Conservation (phyloP, 441 rosid species). For the Adansonia grandidieri region DNA sequence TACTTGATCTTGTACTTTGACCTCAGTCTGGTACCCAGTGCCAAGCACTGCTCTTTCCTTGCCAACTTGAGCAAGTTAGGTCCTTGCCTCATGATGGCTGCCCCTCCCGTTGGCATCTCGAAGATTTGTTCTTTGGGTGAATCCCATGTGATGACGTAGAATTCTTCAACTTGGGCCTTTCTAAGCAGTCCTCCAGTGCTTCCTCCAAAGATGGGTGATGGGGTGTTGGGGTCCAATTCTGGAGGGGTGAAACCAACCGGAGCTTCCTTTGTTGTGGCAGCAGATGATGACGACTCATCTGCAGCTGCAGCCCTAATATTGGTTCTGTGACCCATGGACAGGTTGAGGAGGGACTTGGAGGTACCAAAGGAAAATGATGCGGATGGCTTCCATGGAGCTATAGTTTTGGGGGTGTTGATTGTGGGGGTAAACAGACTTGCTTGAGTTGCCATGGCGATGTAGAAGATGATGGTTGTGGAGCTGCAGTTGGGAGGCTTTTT, state of each 20-base stretch:
- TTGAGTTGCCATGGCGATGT: slow-evolving; percentile 46
- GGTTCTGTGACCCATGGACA: slow-evolving; percentile 35
- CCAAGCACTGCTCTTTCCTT: slow-evolving; percentile 89
- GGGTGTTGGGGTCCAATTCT: slow-evolving; percentile 69
- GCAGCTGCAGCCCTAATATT: slow-evolving; percentile 42
- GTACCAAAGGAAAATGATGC: slow-evolving; percentile 37
- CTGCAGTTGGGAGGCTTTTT: background rate
- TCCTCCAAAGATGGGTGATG: slow-evolving; percentile 84
- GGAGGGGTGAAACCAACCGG: slow-evolving; percentile 87
- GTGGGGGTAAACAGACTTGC: slow-evolving; percentile 49
- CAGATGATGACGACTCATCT: slow-evolving; percentile 18
- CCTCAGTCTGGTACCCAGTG: slow-evolving; percentile 67
- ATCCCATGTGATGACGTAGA: slow-evolving; percentile 82
- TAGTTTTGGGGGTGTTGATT: slow-evolving; percentile 39
- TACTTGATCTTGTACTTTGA: slow-evolving; percentile 82
- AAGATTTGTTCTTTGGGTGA: slow-evolving; percentile 80
- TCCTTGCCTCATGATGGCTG: slow-evolving; percentile 79
- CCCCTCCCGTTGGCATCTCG: slow-evolving; percentile 82
- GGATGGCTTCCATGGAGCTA: slow-evolving; percentile 33
- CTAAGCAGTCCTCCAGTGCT: slow-evolving; percentile 74
- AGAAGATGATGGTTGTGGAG: background rate
- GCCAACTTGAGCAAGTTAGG: slow-evolving; percentile 78
- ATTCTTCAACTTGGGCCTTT: slow-evolving; percentile 84
- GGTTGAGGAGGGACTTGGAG: slow-evolving; percentile 43
- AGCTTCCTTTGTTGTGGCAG: slow-evolving; percentile 41